A percentile compares a stretch with the other conserved stretches of the same genome.
Evolutionary conservation across 2,329 filamentous ascomycete genomes (phyloP).

Genomic region (Trichoderma sp.): DNA sequence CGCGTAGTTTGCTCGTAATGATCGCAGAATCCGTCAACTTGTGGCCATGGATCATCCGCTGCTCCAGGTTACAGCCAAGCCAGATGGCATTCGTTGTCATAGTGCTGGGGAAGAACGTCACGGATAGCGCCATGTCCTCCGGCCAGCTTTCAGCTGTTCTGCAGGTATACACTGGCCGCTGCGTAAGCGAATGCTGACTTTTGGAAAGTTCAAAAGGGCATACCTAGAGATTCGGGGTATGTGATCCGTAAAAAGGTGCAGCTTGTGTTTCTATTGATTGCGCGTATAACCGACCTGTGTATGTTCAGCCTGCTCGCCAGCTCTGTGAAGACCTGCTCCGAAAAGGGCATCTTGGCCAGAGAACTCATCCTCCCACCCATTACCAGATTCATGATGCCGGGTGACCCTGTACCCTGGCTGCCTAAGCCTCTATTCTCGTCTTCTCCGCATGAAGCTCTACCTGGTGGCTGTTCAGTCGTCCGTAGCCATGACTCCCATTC

Average conservation of each 20-base stretch:
- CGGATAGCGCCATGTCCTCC: slow-evolving; percentile 29
- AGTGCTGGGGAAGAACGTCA: slow-evolving; percentile 27
- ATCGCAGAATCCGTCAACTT: not conserved
- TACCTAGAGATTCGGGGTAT: not conserved
- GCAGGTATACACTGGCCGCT: slow-evolving; percentile 28
- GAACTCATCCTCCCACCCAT: slow-evolving; percentile 3
- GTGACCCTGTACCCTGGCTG: not conserved
- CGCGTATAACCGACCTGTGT: slow-evolving; percentile 23
- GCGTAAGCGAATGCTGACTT: not conserved
- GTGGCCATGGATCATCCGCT: not conserved
- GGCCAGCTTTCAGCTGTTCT: slow-evolving; percentile 28
- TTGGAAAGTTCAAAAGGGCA: not conserved
- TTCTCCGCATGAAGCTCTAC: too few relatives aligned
- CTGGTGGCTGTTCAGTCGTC: not conserved
- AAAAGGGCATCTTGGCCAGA: not conserved
- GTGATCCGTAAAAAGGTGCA: slow-evolving; percentile 25
- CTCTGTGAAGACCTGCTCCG: not conserved
- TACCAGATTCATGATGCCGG: not conserved
- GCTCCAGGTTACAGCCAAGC: slow-evolving; percentile 26
- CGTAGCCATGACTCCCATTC: not conserved
- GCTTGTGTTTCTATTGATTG: slow-evolving; percentile 30
- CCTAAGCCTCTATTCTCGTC: not conserved
- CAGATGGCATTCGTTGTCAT: slow-evolving; percentile 28
- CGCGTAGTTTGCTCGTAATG: slow-evolving; percentile 17
- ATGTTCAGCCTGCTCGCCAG: slow-evolving; percentile 15